A percentile compares a stretch with the other conserved stretches of the same genome.
Conservation (phyloP, 148 eudicot genomes). For the Salicornia ramosissima region DNA sequence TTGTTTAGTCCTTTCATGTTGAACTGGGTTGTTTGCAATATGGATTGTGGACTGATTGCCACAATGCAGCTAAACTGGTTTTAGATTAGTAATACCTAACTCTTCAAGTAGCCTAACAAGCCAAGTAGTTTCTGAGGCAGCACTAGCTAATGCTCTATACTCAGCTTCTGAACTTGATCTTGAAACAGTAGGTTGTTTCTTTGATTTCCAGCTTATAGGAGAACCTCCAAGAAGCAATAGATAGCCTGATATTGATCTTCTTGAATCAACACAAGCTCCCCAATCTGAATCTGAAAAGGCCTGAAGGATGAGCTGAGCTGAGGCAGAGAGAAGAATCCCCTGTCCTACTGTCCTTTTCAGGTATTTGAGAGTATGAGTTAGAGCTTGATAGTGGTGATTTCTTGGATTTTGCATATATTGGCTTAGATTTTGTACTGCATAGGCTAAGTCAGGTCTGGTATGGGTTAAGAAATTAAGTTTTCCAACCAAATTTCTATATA, state of each 20-base stretch:
- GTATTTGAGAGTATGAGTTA: not conserved
- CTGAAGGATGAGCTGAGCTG: not conserved
- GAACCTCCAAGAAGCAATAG: not conserved
- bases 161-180: not conserved
- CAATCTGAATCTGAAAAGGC: not conserved
- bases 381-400: not conserved
- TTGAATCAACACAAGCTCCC: not conserved
- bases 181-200: not conserved
- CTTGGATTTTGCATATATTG: conserved; percentile 3
- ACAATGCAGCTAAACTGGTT: not conserved
- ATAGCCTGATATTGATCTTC: not conserved
- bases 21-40: not conserved
- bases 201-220: not conserved
- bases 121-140: not conserved
- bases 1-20: not conserved
- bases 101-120: not conserved
- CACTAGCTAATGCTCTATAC: not conserved
- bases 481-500: not conserved
- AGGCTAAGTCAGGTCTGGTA: not conserved
- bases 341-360: not conserved
- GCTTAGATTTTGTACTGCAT: not conserved
- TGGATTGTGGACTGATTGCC: not conserved
- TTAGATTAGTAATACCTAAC: not conserved
- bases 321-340: not conserved
- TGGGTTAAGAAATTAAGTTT: not conserved